Percentiles rank a stretch among this genome's conserved stretches.
Conservation (phyloP, 140 eudicot species). For the Stevia rebaudiana region DNA sequence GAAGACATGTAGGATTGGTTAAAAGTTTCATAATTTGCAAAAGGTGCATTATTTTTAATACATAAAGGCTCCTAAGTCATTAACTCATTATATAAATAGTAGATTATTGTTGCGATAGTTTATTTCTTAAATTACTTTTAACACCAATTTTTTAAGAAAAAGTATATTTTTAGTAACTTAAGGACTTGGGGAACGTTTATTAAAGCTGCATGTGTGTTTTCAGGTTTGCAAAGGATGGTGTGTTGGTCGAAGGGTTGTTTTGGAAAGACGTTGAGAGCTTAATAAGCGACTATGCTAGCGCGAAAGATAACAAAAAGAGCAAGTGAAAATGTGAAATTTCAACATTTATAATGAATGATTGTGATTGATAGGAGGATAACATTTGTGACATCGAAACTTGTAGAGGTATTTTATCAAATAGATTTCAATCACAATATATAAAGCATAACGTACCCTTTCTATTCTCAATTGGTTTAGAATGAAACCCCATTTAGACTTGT, state of each 20-base stretch:
- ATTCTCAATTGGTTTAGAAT: slow-evolving; percentile 6
- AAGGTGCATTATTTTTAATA: too few relatives aligned
- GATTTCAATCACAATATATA: not conserved
- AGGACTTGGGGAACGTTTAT: too few relatives aligned
- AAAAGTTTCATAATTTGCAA: not conserved
- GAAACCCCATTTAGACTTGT: not conserved
- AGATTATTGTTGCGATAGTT: too few relatives aligned
- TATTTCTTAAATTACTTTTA: too few relatives aligned
- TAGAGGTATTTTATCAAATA: slow-evolving; percentile 19
- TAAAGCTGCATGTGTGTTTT: slow-evolving; percentile 13
- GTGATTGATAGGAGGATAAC: slow-evolving; percentile 18
- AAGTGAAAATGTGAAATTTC: slow-evolving; percentile 36
- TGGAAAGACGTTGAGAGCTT: slow-evolving; percentile 85
- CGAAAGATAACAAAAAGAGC: slow-evolving; percentile 72
- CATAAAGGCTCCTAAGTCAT: too few relatives aligned
- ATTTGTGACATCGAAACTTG: slow-evolving; percentile 8
- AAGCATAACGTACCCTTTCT: too few relatives aligned
- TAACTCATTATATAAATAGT: too few relatives aligned
- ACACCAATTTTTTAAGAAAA: too few relatives aligned
- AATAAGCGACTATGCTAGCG: slow-evolving; percentile 49
- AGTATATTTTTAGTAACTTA: too few relatives aligned
- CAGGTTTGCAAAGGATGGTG: slow-evolving; percentile 96
- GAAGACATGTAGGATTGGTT: not conserved
- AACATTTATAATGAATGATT: not conserved
- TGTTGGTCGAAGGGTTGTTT: slow-evolving; percentile 87